Conservation (phyloP, 371 early-diverging fungal genomes). For the Massospora cicadina region DNA sequence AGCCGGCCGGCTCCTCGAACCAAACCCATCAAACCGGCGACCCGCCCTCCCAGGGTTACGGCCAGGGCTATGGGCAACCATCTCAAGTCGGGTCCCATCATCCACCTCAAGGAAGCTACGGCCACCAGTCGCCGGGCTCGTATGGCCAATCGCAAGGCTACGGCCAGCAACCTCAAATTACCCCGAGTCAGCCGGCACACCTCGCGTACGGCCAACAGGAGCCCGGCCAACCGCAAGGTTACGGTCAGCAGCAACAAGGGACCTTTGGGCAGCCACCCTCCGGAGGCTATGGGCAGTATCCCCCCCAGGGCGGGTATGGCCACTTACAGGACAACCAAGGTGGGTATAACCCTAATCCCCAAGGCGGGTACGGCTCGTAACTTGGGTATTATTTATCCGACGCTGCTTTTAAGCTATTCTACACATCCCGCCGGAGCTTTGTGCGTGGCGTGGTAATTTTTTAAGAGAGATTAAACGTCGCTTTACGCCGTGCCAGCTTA, state of each 20-base stretch:
- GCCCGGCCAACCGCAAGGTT: conserved; percentile 1
- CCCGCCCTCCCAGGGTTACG: too few species aligned
- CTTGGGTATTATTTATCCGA: too few species aligned
- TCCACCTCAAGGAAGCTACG: not conserved
- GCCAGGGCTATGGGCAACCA: too few species aligned
- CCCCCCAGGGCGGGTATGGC: conserved; percentile 1
- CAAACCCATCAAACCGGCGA: too few species aligned
- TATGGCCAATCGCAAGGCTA: not conserved
- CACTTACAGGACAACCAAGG: conserved; percentile 1
- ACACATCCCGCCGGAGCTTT: too few species aligned
- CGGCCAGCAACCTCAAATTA: not conserved
- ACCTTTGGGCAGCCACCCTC: not conserved
- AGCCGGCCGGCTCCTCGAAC: not conserved
- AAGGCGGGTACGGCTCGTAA: conserved; percentile 3
- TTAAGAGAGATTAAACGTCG: too few species aligned
- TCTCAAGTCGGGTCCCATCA: not conserved
- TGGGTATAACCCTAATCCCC: not conserved
- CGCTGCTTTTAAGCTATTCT: too few species aligned
- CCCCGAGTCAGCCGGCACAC: not conserved
- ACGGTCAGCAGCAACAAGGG: not conserved
- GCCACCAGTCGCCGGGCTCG: not conserved
- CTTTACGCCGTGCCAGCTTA: too few species aligned
- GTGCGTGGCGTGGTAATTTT: too few species aligned
- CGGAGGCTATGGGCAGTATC: not conserved
- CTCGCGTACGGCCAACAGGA: not conserved